These are phyloP conservation scores for Candolleomyces aberdarensis DNA, from an alignment of 768 basidiomycete genomes.

Conservation along the genomic window DNA sequence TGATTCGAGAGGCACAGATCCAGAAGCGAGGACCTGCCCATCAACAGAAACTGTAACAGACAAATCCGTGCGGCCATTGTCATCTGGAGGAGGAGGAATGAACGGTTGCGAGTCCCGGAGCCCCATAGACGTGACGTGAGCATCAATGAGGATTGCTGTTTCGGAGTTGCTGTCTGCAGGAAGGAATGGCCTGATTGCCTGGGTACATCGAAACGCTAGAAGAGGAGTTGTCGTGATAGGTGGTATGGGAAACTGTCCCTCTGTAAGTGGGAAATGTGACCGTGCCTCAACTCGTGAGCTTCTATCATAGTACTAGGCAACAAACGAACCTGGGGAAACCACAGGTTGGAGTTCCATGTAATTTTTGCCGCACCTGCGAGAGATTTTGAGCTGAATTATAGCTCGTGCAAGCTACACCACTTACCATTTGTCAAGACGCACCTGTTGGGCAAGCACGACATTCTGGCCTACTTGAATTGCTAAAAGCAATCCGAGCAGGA, in stretches of 20 bases:
- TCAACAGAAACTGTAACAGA: slow-evolving; percentile 44
- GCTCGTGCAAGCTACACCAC: not conserved
- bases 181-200: slow-evolving; percentile 58
- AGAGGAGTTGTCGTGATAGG: slow-evolving; percentile 27
- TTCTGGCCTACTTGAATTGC: no score
- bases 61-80: slow-evolving; percentile 17
- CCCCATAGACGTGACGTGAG: slow-evolving; percentile 44
- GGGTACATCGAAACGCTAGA: slow-evolving; percentile 56
- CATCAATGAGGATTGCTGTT: slow-evolving; percentile 49
- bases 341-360: slow-evolving; percentile 6
- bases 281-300: not conserved
- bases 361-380: slow-evolving; percentile 12
- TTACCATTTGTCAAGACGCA: no score
- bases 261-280: slow-evolving; percentile 29
- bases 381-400: no score
- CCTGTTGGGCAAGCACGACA: not conserved
- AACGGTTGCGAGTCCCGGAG: slow-evolving; percentile 48
- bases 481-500: no score
- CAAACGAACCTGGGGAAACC: slow-evolving; percentile 4
- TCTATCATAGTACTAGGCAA: not conserved
- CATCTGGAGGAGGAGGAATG: slow-evolving; percentile 20
- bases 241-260: slow-evolving; percentile 22
- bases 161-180: slow-evolving; percentile 43
- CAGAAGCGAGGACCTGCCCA: slow-evolving; percentile 40
- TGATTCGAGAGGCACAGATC: slow-evolving; percentile 44